Conservation (phyloP, 768 basidiomycete species). For the Boletus tomentosulus region DNA sequence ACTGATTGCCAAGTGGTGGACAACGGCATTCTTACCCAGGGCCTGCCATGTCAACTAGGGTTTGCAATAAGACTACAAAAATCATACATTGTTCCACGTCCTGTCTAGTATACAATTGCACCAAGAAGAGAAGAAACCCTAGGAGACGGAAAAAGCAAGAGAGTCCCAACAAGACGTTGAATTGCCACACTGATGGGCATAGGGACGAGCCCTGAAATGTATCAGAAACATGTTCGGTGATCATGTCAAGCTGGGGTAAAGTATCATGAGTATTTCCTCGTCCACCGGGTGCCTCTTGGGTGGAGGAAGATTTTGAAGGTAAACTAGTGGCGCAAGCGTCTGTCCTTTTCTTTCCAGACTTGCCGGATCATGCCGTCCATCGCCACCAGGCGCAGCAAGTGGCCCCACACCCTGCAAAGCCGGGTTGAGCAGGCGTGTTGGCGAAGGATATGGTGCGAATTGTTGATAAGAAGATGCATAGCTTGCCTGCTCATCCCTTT, state of each 20-base stretch:
- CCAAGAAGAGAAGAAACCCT: slow-evolving; percentile 20
- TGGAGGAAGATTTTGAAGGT: slow-evolving; percentile 56
- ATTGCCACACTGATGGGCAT: slow-evolving; percentile 9
- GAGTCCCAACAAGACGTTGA: slow-evolving; percentile 3
- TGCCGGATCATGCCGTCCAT: background rate
- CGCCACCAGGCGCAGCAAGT: background rate
- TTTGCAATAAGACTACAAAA: slow-evolving; percentile 4
- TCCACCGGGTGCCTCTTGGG: slow-evolving; percentile 66
- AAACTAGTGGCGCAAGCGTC: slow-evolving; percentile 58
- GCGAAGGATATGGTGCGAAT: slow-evolving; percentile 32
- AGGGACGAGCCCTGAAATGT: slow-evolving; percentile 8
- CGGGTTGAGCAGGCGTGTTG: slow-evolving; percentile 16
- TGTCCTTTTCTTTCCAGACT: slow-evolving; percentile 22
- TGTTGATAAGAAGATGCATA: slow-evolving; percentile 19
- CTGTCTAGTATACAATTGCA: slow-evolving; percentile 23
- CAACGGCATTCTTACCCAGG: background rate
- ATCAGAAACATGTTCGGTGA: slow-evolving; percentile 10
- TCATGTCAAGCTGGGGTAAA: slow-evolving; percentile 35
- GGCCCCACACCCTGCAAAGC: slow-evolving; percentile 2
- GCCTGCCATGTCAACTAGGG: background rate
- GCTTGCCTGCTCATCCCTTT: slow-evolving; percentile 23
- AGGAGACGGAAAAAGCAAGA: slow-evolving; percentile 5
- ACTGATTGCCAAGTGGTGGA: slow-evolving; percentile 1
- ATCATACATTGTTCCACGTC: slow-evolving; percentile 20
- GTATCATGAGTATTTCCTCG: slow-evolving; percentile 64